A percentile compares a stretch with the other conserved stretches of the same genome.
phyloP scores from a whole-genome alignment of 2,329 filamentous ascomycete genomes.

The Alternaria solani region DNA sequence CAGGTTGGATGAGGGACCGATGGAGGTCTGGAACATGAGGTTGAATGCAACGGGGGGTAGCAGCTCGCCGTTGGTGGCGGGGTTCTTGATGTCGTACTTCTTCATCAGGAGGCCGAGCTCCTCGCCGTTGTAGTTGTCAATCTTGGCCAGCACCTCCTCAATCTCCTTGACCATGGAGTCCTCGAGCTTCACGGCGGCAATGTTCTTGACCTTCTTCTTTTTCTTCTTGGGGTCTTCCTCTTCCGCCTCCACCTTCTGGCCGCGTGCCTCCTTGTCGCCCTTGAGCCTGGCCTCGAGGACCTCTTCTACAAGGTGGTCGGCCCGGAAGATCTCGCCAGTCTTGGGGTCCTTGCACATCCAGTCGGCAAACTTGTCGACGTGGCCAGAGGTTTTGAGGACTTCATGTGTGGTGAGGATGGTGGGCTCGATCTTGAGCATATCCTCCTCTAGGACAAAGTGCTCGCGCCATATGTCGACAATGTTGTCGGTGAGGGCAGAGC shows the following conservation, averaged over 20 bases:
- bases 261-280: slow-evolving; percentile 91
- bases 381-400: slow-evolving; percentile 89
- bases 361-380: slow-evolving; percentile 97
- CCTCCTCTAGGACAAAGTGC: slow-evolving; percentile 91
- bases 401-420: slow-evolving; percentile 92
- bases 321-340: slow-evolving; percentile 94
- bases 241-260: slow-evolving; percentile 76
- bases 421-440: slow-evolving; percentile 95
- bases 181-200: slow-evolving; percentile 77
- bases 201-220: slow-evolving; percentile 77
- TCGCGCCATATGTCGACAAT: slow-evolving; percentile 90
- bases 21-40: slow-evolving; percentile 97
- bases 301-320: slow-evolving; percentile 96
- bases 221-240: slow-evolving; percentile 86
- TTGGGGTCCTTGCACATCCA: slow-evolving; percentile 99
- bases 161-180: slow-evolving; percentile 89
- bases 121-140: slow-evolving; percentile 92
- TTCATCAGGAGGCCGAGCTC: slow-evolving; percentile 85
- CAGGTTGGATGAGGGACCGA: slow-evolving; percentile 87
- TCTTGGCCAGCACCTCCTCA: slow-evolving; percentile 86
- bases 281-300: slow-evolving; percentile 87
- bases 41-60: slow-evolving; percentile 90
- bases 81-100: slow-evolving; percentile 91
- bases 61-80: slow-evolving; percentile 77
- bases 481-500: slow-evolving; percentile 85